Evolutionary conservation across 2,329 filamentous ascomycete genomes (phyloP).

Genomic region (Claviceps arundinis): DNA sequence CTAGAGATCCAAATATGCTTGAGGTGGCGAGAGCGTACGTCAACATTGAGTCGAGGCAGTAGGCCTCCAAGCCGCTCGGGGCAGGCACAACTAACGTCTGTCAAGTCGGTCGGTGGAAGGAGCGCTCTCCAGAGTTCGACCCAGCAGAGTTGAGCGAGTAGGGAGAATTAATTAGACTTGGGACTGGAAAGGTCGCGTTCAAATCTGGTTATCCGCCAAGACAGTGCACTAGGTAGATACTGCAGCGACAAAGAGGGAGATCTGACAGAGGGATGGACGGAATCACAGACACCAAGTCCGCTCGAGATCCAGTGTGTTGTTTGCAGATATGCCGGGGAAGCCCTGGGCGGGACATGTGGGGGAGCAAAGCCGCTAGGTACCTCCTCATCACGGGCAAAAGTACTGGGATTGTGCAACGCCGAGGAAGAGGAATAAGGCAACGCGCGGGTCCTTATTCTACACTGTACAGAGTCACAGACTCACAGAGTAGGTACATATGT

Average conservation of each 20-base stretch:
- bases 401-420: neutral
- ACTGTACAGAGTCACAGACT: too few relatives aligned
- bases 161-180: neutral
- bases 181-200: neutral
- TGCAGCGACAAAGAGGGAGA: neutral
- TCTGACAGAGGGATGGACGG: neutral
- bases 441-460: too few relatives aligned
- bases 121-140: neutral
- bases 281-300: neutral
- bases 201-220: neutral
- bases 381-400: neutral
- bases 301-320: neutral
- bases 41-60: slow-evolving; percentile 17
- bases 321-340: neutral
- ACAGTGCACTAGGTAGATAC: neutral
- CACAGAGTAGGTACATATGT: neutral
- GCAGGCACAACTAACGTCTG: neutral
- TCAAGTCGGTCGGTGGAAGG: neutral
- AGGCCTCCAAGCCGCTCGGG: neutral
- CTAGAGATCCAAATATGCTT: neutral
- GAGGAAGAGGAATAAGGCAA: neutral
- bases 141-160: neutral
- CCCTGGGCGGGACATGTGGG: neutral
- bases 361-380: neutral
- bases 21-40: neutral